phyloP scores from a whole-genome alignment of 2,329 filamentous ascomycete genomes.

The Clarireedia monteithiana region DNA sequence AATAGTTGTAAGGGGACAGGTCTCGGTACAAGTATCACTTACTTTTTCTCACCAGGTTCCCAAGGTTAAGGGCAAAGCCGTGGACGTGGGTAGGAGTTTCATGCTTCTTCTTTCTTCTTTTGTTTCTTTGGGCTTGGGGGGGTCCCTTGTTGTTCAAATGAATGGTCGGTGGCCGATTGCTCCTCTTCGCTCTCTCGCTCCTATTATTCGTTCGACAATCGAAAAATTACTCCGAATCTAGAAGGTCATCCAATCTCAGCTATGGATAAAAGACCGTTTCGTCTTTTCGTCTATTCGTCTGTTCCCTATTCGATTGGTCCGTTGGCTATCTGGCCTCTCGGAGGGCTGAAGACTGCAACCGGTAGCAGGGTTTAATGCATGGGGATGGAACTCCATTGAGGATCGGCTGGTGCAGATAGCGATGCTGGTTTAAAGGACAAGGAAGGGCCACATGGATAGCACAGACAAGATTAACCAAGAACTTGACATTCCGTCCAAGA shows the following conservation, averaged over 20 bases:
- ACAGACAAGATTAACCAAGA: conserved; percentile 2
- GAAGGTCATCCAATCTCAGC: conserved; percentile 10
- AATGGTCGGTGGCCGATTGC: neutral
- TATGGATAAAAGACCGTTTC: conserved; percentile 8
- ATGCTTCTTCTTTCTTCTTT: neutral
- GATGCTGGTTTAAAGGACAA: conserved; percentile 2
- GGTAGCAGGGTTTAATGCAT: conserved; percentile 6
- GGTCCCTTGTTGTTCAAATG: too few relatives aligned
- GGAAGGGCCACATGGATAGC: conserved; percentile 3
- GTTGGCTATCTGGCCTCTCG: conserved; percentile 5
- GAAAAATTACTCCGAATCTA: neutral
- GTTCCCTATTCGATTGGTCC: neutral
- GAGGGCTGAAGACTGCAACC: conserved; percentile 7
- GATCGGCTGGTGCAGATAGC: neutral
- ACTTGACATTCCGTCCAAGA: neutral
- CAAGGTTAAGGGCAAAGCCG: neutral
- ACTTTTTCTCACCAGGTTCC: too few relatives aligned
- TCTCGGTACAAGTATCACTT: neutral
- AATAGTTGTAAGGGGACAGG: neutral
- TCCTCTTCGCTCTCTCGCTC: neutral
- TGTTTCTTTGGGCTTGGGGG: neutral
- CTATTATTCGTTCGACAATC: neutral
- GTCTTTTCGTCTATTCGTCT: conserved; percentile 4
- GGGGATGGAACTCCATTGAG: conserved; percentile 3
- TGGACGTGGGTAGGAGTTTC: neutral